Evolutionary conservation across 805 yeast species (phyloP), one percentile per base, ranked within the genome.

Genomic region (Priceomyces haplophilus): DNA sequence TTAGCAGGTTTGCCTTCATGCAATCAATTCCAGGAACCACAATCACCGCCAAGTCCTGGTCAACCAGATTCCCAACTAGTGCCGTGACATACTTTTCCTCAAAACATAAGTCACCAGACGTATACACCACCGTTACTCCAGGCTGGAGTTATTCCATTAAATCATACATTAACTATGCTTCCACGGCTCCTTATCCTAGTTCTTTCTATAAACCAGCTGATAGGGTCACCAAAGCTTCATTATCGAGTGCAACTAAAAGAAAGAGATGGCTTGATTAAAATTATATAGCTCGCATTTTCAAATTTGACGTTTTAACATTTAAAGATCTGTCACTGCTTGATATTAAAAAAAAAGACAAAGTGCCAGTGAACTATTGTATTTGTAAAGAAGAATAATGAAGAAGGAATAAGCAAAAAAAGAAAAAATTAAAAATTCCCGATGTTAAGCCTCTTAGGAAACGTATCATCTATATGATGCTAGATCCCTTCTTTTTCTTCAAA

Each of bases 1-100:
- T 52, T 16, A 79, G 86, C 7, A 77, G 90, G 53, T 87, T 66
- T 62, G 97, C 98, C 1, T 97, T 97, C 41, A 88, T 89, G 96
- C 97, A 90, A 66, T 60, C 72, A 45, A 96, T 88, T 64, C 97
- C 99, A 4, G 86, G 83, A 3, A 56, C 85, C 1, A 67, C 65
- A 7, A 78, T 88, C 19, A 85, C 96, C 0, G 78, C 71, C 30
- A 73, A 83, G 7, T 64, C 82, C 3, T 84, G 90, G 83, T 59
- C 83, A 8, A 75, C 82, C 51, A 71, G 79, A 50, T 82, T 64
- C 59, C 80, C 91, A 13, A 78, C 95, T 0, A 78, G 88, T 42
- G 70, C 85, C 0, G 85, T 78, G 42, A 52, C 65, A 7, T 78
- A 77, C 53, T 88, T 72, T 64, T 52, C 78, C 10, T 65, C 85